These are phyloP conservation scores for Podospora comata DNA, from an alignment of 495 filamentous ascomycete genomes.

Conservation along the genomic window DNA sequence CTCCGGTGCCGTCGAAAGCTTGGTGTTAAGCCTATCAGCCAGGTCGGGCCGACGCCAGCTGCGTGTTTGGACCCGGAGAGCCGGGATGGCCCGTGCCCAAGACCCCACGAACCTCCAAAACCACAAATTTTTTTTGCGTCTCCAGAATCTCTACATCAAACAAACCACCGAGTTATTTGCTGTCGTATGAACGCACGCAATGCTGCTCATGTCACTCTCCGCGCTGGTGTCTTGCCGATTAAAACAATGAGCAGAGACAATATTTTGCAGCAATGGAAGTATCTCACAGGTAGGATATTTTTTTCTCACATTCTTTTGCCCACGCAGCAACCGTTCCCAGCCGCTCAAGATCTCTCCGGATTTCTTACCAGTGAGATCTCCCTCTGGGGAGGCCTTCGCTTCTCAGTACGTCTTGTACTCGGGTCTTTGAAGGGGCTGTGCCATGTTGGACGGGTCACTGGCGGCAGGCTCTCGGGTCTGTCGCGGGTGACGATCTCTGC, in stretches of 20 bases:
- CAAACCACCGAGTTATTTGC: neutral
- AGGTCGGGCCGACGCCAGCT: neutral
- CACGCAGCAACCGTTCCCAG: neutral
- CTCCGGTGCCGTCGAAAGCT: conserved; percentile 12
- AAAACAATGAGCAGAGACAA: neutral
- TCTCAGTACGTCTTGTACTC: conserved; percentile 48
- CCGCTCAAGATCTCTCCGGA: conserved; percentile 6
- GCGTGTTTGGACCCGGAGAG: neutral
- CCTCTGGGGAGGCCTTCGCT: conserved; percentile 45
- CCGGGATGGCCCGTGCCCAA: neutral
- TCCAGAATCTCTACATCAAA: neutral
- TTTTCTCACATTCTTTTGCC: neutral
- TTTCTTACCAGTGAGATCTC: conserved; percentile 9
- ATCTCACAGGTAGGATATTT: neutral
- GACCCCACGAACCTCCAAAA: neutral
- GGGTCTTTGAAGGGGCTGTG: conserved; percentile 46
- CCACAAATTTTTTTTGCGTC: neutral
- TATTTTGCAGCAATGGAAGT: neutral
- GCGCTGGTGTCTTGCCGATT: neutral
- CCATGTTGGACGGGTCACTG: conserved; percentile 21
- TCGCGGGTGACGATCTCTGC: conserved; percentile 12
- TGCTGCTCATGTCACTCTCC: neutral
- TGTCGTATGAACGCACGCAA: neutral
- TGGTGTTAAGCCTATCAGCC: neutral
- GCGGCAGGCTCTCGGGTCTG: neutral